Evolutionary conservation across 2,329 filamentous ascomycete genomes (phyloP).

Genomic region (Paramyrothecium roridum): DNA sequence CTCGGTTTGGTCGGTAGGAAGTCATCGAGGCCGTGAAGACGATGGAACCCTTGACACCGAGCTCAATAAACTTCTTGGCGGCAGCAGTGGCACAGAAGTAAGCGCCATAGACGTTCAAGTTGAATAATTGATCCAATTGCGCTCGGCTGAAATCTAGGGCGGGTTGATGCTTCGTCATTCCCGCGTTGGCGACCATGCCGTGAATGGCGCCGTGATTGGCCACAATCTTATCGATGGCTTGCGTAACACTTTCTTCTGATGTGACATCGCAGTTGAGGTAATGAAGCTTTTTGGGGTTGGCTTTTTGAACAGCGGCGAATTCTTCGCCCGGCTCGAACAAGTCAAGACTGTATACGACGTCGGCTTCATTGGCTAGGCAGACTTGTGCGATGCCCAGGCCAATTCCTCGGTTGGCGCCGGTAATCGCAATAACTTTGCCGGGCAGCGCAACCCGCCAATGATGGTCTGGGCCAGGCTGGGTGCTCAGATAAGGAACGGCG

Average conservation of each 20-base stretch:
- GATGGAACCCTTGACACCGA: conserved; percentile 29
- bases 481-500: conserved; percentile 18
- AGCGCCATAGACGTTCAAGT: conserved; percentile 32
- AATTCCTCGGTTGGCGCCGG: conserved; percentile 37
- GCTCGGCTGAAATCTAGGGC: conserved; percentile 39
- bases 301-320: conserved; percentile 26
- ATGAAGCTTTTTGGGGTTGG: conserved; percentile 32
- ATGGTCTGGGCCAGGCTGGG: conserved; percentile 26
- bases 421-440: conserved; percentile 35
- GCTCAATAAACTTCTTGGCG: conserved; percentile 36
- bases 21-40: conserved; percentile 47
- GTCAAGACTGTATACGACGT: conserved; percentile 11
- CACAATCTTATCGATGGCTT: conserved; percentile 36
- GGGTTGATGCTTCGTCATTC: conserved; percentile 48
- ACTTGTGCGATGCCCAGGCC: conserved; percentile 39
- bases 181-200: conserved; percentile 48
- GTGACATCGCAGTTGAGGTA: conserved; percentile 19
- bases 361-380: conserved; percentile 37
- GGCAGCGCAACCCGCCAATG: conserved; percentile 31
- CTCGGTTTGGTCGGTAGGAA: conserved; percentile 44
- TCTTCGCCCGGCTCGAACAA: conserved; percentile 12
- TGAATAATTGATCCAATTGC: conserved; percentile 32
- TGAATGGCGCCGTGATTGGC: conserved; percentile 38
- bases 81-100: conserved; percentile 43
- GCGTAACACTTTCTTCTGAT: neutral